A percentile compares a stretch with the other conserved stretches of the same genome.
These are phyloP conservation scores for Caryopteris hybrid DNA, from an alignment of 305 asterid species.

Conservation along the genomic window DNA sequence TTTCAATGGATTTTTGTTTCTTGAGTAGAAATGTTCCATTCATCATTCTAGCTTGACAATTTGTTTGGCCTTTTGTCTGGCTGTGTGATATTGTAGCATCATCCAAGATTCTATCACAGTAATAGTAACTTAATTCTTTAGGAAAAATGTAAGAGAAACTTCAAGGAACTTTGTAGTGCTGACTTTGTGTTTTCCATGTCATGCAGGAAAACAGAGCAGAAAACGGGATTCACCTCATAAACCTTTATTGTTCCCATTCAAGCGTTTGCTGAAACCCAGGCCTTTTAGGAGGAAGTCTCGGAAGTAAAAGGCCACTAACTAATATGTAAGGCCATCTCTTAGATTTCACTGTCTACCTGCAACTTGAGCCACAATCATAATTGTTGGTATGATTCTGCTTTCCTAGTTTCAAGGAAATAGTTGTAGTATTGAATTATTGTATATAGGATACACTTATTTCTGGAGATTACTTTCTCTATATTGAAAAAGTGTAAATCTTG, in stretches of 20 bases:
- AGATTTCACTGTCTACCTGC: slow-evolving; percentile 5
- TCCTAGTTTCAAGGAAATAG: slow-evolving; percentile 9
- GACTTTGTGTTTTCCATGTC: slow-evolving; percentile 20
- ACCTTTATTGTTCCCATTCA: slow-evolving; percentile 56
- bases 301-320: slow-evolving; percentile 36
- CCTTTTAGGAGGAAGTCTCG: slow-evolving; percentile 47
- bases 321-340: slow-evolving; percentile 26
- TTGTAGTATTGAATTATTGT: slow-evolving; percentile 4
- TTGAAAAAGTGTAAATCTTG: slow-evolving; percentile 3
- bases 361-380: slow-evolving; percentile 12
- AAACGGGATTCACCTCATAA: slow-evolving; percentile 36
- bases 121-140: background rate
- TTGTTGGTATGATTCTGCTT: slow-evolving; percentile 9
- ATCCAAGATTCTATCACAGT: background rate
- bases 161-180: slow-evolving; percentile 2
- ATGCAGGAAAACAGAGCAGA: slow-evolving; percentile 47
- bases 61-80: background rate
- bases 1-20: background rate
- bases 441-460: slow-evolving; percentile 1
- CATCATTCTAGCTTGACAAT: background rate
- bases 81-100: background rate
- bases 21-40: background rate
- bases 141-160: background rate
- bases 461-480: background rate
- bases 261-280: slow-evolving; percentile 41